These are phyloP conservation scores for Solanum sejunctum DNA, from an alignment of 257 asterid genomes.

Conservation along the genomic window DNA sequence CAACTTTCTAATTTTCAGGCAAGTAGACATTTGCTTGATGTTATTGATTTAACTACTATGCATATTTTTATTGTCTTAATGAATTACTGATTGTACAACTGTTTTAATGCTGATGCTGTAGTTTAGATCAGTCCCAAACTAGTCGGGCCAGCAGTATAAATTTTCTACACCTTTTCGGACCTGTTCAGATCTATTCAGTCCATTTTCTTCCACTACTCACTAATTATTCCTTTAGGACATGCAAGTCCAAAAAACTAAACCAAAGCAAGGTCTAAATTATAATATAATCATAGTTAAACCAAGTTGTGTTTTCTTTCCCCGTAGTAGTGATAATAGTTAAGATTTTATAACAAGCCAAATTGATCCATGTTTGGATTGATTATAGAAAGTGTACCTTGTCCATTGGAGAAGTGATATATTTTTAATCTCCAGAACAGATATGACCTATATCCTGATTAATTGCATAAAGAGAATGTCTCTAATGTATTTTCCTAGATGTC, in stretches of 20 bases:
- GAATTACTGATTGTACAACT: not conserved
- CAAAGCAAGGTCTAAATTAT: not conserved
- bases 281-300: not conserved
- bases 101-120: not conserved
- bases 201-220: not conserved
- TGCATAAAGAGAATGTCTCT: not conserved
- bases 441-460: not conserved
- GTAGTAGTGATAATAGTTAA: not conserved
- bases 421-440: not conserved
- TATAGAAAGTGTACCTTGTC: not conserved
- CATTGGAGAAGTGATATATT: not conserved
- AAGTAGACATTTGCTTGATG: not conserved
- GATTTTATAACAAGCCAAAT: not conserved
- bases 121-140: not conserved
- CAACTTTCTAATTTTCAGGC: conserved; percentile 74
- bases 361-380: not conserved
- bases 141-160: not conserved
- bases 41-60: not conserved
- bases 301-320: not conserved
- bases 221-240: not conserved
- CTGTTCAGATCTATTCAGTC: not conserved
- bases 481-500: not conserved
- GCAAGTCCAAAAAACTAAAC: not conserved
- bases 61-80: not conserved
- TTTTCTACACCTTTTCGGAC: not conserved